phyloP scores from a whole-genome alignment of 192 early-diverging fungal species.

The Podila epicladia region DNA sequence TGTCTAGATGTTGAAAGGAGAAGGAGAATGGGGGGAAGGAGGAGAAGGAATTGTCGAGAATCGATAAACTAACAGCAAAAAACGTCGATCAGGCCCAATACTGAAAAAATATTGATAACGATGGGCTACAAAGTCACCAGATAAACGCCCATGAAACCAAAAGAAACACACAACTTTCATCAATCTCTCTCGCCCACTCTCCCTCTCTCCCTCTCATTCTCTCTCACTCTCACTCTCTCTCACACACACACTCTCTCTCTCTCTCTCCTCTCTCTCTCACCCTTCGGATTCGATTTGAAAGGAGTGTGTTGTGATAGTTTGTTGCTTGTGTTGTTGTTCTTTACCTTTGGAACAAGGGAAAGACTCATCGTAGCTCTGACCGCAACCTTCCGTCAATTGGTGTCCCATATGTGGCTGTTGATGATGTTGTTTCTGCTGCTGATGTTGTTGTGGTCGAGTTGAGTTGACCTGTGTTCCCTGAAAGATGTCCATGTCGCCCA shows the following conservation, averaged over 20 bases:
- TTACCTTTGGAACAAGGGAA: constrained; percentile 1
- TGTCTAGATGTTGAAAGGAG: background rate
- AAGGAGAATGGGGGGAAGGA: constrained; percentile 11
- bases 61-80: background rate
- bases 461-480: background rate
- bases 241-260: background rate
- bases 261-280: background rate
- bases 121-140: constrained; percentile 31
- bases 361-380: background rate
- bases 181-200: background rate
- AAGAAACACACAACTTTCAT: background rate
- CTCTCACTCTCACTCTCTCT: background rate
- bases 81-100: constrained; percentile 38
- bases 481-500: background rate
- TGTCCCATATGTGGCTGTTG: background rate
- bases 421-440: constrained; percentile 8
- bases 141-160: constrained; percentile 1
- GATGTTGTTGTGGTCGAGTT: constrained; percentile 5
- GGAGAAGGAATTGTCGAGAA: constrained; percentile 18
- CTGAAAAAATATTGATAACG: too few species aligned
- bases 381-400: background rate
- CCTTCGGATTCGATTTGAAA: too few species aligned
- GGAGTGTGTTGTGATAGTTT: background rate
- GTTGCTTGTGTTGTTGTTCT: background rate
- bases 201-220: background rate